These are phyloP conservation scores for Escallonia rubra DNA, from an alignment of 129 eudicot species.

Conservation along the genomic window DNA sequence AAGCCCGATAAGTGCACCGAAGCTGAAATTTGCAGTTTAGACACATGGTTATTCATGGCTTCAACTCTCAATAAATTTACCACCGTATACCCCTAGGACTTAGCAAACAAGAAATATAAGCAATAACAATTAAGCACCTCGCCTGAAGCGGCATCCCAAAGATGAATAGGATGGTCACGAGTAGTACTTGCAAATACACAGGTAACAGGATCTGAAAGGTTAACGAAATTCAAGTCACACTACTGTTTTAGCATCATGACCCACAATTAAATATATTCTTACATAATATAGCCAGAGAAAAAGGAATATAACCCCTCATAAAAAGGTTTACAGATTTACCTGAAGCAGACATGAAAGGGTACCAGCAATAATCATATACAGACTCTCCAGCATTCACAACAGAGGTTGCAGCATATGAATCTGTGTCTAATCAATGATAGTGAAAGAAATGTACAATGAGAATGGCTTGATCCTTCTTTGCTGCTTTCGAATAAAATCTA, in stretches of 20 bases:
- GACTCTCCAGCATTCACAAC: slow-evolving; percentile 86
- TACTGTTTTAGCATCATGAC: slow-evolving; percentile 4
- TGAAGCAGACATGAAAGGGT: slow-evolving; percentile 86
- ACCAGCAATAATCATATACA: slow-evolving; percentile 92
- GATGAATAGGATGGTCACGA: slow-evolving; percentile 98
- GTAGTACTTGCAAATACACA: slow-evolving; percentile 89
- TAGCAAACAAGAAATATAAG: background rate
- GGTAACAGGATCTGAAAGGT: slow-evolving; percentile 62
- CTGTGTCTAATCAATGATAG: slow-evolving; percentile 32
- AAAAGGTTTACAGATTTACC: slow-evolving; percentile 34
- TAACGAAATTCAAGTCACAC: slow-evolving; percentile 9
- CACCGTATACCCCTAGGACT: too few relatives aligned
- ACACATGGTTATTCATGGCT: too few relatives aligned
- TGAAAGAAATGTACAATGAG: too few relatives aligned
- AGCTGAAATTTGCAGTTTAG: slow-evolving; percentile 41
- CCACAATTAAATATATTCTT: background rate
- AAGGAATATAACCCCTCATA: background rate
- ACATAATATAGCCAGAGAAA: background rate
- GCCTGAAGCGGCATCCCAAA: slow-evolving; percentile 89
- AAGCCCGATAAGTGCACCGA: slow-evolving; percentile 96
- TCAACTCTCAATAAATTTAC: too few relatives aligned
- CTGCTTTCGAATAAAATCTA: too few relatives aligned
- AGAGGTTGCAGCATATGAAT: slow-evolving; percentile 68
- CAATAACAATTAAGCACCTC: slow-evolving; percentile 43
- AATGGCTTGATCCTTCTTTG: too few relatives aligned